Conservation (phyloP, 2,329 filamentous ascomycete genomes). For the Colletotrichum gigasporum region DNA sequence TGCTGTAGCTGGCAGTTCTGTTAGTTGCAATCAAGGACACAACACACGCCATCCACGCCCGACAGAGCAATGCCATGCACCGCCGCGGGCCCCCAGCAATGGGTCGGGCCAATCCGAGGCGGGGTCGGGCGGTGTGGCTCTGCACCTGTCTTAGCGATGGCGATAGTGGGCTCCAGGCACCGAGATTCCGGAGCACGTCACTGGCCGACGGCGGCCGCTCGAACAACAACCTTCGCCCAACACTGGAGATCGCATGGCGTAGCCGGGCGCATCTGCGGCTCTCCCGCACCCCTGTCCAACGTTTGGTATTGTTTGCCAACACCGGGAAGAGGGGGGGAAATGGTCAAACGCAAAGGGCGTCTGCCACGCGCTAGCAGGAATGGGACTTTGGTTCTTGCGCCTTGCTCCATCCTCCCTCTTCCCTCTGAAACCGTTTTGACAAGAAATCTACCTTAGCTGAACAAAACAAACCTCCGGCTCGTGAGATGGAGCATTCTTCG, state of each 20-base stretch:
- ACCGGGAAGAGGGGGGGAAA: too few relatives aligned
- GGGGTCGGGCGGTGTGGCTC: neutral
- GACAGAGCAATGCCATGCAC: neutral
- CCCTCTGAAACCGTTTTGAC: neutral
- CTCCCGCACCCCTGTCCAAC: too few relatives aligned
- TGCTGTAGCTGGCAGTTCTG: too few relatives aligned
- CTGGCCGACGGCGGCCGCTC: neutral
- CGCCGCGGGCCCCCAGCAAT: neutral
- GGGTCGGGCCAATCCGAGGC: neutral
- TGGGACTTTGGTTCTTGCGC: too few relatives aligned
- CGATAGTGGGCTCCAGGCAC: conserved; percentile 19
- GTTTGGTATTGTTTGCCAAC: too few relatives aligned
- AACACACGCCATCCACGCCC: too few relatives aligned
- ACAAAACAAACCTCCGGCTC: too few relatives aligned
- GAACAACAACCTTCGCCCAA: neutral
- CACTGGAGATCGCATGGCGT: neutral
- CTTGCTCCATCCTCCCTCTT: neutral
- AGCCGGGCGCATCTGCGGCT: conserved; percentile 16
- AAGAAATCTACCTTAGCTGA: too few relatives aligned
- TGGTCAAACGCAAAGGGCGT: too few relatives aligned
- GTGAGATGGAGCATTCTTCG: neutral
- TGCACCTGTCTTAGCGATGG: neutral
- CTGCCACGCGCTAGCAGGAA: too few relatives aligned
- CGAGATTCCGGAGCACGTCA: conserved; percentile 21
- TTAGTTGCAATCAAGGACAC: too few relatives aligned